phyloP scores from a whole-genome alignment of 2,329 filamentous ascomycete genomes.

The Plenodomus biglobosus region DNA sequence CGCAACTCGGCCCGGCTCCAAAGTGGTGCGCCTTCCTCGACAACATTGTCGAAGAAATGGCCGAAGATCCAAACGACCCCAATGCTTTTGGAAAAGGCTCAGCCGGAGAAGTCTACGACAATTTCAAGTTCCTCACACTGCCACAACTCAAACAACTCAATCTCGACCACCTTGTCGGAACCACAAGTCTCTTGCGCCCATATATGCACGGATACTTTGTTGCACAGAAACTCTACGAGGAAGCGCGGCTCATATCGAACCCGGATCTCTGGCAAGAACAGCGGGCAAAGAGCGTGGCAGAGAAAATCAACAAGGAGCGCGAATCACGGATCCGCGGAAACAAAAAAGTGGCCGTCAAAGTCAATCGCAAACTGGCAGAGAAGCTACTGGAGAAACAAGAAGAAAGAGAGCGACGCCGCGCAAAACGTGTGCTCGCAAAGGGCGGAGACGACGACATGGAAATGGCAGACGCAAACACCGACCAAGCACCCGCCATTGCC shows the following conservation, averaged over 20 bases:
- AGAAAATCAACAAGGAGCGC: constrained; percentile 96
- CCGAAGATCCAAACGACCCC: constrained; percentile 71
- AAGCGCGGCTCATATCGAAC: constrained; percentile 88
- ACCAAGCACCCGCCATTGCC: constrained; percentile 10
- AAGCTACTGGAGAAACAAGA: constrained; percentile 68
- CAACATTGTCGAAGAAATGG: constrained; percentile 98
- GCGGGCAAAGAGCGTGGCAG: constrained; percentile 83
- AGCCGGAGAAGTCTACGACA: constrained; percentile 86
- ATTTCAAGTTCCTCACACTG: constrained; percentile 96
- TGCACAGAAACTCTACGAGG: constrained; percentile 90
- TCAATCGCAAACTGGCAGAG: constrained; percentile 76
- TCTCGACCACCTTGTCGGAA: constrained; percentile 84
- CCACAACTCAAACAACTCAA: constrained; percentile 84
- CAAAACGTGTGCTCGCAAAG: constrained; percentile 57
- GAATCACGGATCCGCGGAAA: constrained; percentile 89
- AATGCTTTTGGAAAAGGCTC: constrained; percentile 57
- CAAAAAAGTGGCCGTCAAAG: constrained; percentile 88
- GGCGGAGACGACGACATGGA: constrained; percentile 57
- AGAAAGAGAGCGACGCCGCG: constrained; percentile 57
- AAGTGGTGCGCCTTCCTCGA: constrained; percentile 97
- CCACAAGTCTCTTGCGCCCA: constrained; percentile 83
- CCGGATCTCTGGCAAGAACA: constrained; percentile 94
- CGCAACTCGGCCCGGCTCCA: constrained; percentile 87
- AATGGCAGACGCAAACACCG: constrained; percentile 36
- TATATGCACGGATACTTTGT: constrained; percentile 99